Percentiles rank a stretch among this genome's conserved stretches.
These are phyloP conservation scores for Macrophomina phaseolina DNA, from an alignment of 2,329 filamentous ascomycete genomes.

Conservation along the genomic window DNA sequence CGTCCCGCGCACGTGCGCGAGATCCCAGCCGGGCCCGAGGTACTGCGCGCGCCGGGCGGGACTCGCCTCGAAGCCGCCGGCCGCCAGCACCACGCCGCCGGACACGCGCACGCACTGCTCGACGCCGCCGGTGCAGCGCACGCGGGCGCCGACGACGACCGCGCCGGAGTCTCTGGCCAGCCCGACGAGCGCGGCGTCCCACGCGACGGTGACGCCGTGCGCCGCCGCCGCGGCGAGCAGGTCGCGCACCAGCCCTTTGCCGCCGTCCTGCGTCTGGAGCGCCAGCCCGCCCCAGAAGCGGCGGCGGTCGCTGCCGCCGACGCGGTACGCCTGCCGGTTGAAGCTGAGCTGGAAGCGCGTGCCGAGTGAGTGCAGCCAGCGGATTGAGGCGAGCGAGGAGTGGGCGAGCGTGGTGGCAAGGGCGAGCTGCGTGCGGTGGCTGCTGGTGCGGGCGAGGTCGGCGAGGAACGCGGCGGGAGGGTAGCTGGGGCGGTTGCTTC, in stretches of 20 bases:
- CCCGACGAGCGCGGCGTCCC: slow-evolving; percentile 53
- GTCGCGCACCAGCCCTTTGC: slow-evolving; percentile 63
- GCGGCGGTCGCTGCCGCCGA: slow-evolving; percentile 37
- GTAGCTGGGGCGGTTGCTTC: slow-evolving; percentile 46
- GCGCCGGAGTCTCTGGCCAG: slow-evolving; percentile 45
- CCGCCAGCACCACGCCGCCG: slow-evolving; percentile 59
- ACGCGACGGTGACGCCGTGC: slow-evolving; percentile 54
- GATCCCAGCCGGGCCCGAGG: slow-evolving; percentile 66
- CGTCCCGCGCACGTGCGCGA: slow-evolving; percentile 66
- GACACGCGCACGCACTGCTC: slow-evolving; percentile 30
- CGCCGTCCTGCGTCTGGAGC: slow-evolving; percentile 64
- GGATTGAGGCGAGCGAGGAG: slow-evolving; percentile 57
- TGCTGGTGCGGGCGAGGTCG: slow-evolving; percentile 64
- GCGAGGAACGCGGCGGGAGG: slow-evolving; percentile 58
- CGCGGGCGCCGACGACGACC: slow-evolving; percentile 41
- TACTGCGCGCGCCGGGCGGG: slow-evolving; percentile 61
- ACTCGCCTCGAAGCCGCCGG: slow-evolving; percentile 70
- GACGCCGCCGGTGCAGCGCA: slow-evolving; percentile 39
- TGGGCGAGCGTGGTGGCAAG: slow-evolving; percentile 58
- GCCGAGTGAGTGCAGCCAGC: slow-evolving; percentile 60
- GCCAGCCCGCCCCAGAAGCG: slow-evolving; percentile 72
- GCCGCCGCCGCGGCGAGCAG: slow-evolving; percentile 51
- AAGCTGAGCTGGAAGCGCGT: slow-evolving; percentile 66
- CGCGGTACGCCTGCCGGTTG: slow-evolving; percentile 69
- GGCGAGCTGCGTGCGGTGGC: slow-evolving; percentile 57